Percentiles rank a stretch among this genome's conserved stretches.
Evolutionary conservation across 148 eudicot species (phyloP).

Genomic region (Talinum fruticosum): DNA sequence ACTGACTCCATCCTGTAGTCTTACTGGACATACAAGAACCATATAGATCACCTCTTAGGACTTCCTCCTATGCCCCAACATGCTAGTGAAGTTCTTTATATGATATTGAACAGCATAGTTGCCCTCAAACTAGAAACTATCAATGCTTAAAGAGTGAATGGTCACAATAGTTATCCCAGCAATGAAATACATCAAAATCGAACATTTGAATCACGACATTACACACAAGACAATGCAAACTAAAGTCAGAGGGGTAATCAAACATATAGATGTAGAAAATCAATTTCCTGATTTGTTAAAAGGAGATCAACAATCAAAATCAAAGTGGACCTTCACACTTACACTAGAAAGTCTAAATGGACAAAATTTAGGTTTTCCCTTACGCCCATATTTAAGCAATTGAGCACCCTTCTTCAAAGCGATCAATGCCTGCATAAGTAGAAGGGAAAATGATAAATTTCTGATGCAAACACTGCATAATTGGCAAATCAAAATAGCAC

Average conservation of each 20-base stretch:
- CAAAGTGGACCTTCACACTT: slow-evolving; percentile 33
- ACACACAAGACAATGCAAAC: neutral
- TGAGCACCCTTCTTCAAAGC: slow-evolving; percentile 95
- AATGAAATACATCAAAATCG: neutral
- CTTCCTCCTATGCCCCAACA: neutral
- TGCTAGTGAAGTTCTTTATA: neutral
- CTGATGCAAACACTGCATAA: neutral
- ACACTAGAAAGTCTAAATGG: slow-evolving; percentile 91
- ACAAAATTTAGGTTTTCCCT: slow-evolving; percentile 91
- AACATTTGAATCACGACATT: neutral
- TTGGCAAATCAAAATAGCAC: neutral
- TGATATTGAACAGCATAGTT: neutral
- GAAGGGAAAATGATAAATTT: neutral
- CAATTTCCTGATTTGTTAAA: neutral
- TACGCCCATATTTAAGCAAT: slow-evolving; percentile 94
- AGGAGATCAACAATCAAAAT: slow-evolving; percentile 6
- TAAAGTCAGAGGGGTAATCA: neutral
- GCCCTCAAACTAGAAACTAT: neutral
- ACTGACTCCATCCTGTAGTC: neutral
- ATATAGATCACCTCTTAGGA: neutral
- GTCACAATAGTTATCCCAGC: neutral
- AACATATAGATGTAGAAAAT: neutral
- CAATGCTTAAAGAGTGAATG: neutral
- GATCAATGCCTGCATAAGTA: slow-evolving; percentile 65
- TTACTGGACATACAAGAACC: neutral